These are phyloP conservation scores for Paspalum vaginatum DNA, from an alignment of 176 grass and related monocot species.

Conservation along the genomic window DNA sequence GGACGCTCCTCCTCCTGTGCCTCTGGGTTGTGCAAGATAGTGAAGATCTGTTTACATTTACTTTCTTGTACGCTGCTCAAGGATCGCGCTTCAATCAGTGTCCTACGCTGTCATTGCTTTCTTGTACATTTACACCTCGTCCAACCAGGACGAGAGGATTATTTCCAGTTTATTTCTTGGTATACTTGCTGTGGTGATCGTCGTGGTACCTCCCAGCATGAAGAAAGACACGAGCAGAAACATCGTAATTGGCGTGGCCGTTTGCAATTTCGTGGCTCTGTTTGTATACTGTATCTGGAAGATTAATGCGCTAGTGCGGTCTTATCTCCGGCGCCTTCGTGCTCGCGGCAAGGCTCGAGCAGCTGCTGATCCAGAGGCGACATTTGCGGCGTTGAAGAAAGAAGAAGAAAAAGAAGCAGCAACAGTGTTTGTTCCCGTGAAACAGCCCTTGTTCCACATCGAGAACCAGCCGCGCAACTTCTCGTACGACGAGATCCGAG, in stretches of 20 bases:
- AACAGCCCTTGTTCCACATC: constrained; percentile 14
- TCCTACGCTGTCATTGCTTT: background rate
- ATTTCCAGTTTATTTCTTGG: background rate
- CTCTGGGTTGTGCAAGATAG: background rate
- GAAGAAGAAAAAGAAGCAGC: background rate
- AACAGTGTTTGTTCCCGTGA: background rate
- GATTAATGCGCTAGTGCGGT: background rate
- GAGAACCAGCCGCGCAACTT: constrained; percentile 27
- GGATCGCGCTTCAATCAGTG: constrained; percentile 16
- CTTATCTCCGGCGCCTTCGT: background rate
- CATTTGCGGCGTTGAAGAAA: background rate
- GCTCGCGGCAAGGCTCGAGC: background rate
- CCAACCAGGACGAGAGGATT: background rate
- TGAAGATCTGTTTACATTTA: background rate
- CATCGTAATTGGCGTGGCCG: background rate
- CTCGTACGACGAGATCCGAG: constrained; percentile 13
- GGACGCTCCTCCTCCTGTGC: background rate
- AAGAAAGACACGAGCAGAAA: background rate
- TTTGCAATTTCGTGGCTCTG: background rate
- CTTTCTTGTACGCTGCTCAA: no score
- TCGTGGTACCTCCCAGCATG: background rate
- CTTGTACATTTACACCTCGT: background rate
- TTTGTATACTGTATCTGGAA: constrained; percentile 26
- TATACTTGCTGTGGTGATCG: background rate
- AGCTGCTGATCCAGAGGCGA: background rate